Percentiles rank a stretch among this genome's conserved stretches.
Evolutionary conservation across 2,329 filamentous ascomycete species (phyloP).

Genomic region (Trichophyton benhamiae): DNA sequence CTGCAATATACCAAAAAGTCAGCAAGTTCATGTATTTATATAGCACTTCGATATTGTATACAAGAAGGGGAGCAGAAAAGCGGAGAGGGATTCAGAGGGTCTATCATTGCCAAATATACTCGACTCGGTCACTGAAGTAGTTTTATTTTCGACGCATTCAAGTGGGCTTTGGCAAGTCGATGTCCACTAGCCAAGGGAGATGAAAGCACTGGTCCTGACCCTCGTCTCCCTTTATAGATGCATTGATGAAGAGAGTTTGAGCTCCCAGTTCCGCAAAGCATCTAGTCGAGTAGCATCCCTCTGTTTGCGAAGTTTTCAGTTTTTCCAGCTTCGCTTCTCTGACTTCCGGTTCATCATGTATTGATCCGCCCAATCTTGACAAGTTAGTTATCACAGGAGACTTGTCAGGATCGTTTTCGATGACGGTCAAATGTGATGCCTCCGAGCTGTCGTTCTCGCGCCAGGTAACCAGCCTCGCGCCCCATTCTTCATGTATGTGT

Average conservation of each 20-base stretch:
- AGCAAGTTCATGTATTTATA: no score
- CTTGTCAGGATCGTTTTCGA: conserved; percentile 28
- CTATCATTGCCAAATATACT: no score
- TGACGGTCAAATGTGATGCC: conserved; percentile 37
- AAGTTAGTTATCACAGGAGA: conserved; percentile 19
- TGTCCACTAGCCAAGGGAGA: not conserved
- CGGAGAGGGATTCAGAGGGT: no score
- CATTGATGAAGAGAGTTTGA: not conserved
- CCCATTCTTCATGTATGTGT: conserved; percentile 44
- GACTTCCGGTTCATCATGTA: not conserved
- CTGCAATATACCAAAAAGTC: no score
- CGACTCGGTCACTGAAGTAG: no score
- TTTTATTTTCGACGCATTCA: not conserved
- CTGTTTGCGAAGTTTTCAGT: not conserved
- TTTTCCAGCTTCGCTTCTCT: not conserved
- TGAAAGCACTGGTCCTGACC: not conserved
- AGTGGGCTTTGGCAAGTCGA: not conserved
- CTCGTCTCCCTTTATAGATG: not conserved
- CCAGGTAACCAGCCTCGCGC: conserved; percentile 44
- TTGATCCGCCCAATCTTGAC: not conserved
- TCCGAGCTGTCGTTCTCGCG: conserved; percentile 19
- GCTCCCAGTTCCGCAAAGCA: not conserved
- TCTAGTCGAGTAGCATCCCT: not conserved
- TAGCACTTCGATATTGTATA: no score
- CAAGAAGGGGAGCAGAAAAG: no score